Conservation (phyloP, 768 basidiomycete species). For the Plicaturopsis crispa region DNA sequence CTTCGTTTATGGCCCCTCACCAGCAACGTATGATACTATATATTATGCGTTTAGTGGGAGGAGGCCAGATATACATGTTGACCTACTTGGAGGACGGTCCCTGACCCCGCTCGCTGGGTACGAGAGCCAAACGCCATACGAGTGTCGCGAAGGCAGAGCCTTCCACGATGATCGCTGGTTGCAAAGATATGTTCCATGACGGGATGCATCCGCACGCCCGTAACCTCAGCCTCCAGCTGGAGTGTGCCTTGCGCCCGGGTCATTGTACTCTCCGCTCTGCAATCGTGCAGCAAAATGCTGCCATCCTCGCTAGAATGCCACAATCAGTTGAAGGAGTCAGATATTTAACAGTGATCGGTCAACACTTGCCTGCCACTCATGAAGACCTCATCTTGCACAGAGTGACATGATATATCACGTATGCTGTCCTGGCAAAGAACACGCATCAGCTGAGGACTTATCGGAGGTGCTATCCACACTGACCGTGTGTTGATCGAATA, state of each 20-base stretch:
- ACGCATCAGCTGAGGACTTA: conserved; percentile 13
- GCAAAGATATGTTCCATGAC: conserved; percentile 60
- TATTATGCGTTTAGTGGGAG: conserved; percentile 37
- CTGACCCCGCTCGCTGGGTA: conserved; percentile 33
- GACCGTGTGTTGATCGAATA: conserved; percentile 24
- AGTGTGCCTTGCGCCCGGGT: conserved; percentile 41
- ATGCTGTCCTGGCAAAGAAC: conserved; percentile 46
- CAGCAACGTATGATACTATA: too few relatives aligned
- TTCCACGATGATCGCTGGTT: conserved; percentile 51
- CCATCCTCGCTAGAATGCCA: conserved; percentile 45
- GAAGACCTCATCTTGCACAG: conserved; percentile 60
- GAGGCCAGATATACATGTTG: background rate
- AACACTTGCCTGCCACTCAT: conserved; percentile 55
- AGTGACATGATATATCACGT: conserved; percentile 57
- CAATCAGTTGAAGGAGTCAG: background rate
- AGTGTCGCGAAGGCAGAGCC: conserved; percentile 59
- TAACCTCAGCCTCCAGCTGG: conserved; percentile 48
- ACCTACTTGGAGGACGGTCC: conserved; percentile 48
- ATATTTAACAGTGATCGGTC: background rate
- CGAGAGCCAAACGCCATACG: conserved; percentile 67
- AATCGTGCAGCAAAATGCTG: conserved; percentile 54
- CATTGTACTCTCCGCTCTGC: conserved; percentile 28
- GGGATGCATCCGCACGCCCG: conserved; percentile 63
- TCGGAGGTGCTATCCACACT: conserved; percentile 11
- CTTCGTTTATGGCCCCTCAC: too few relatives aligned